Conservation (phyloP, 441 rosid genomes). For the Aquilaria agallochum region DNA sequence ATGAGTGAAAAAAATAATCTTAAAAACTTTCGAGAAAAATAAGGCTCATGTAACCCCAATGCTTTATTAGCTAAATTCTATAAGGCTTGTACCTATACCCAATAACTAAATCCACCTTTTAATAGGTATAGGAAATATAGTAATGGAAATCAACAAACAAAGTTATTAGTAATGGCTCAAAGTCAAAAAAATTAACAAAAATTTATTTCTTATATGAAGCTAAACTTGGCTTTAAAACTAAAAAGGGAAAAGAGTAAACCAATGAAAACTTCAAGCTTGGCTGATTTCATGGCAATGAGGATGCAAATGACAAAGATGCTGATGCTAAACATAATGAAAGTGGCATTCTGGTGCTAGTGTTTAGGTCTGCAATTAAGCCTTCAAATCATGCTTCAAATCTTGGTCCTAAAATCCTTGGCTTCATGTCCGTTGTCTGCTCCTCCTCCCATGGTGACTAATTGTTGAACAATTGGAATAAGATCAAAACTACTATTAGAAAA, state of each 20-base stretch:
- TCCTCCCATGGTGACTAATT: slow-evolving; percentile 44
- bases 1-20: no score
- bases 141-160: no score
- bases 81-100: no score
- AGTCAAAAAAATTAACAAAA: no score
- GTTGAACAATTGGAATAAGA: slow-evolving; percentile 11
- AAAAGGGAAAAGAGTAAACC: slow-evolving; percentile 1
- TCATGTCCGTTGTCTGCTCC: slow-evolving; percentile 75
- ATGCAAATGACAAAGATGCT: slow-evolving; percentile 82
- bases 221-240: neutral
- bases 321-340: slow-evolving; percentile 59
- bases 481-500: slow-evolving; percentile 1
- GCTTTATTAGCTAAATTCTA: no score
- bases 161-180: no score
- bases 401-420: slow-evolving; percentile 76
- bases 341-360: slow-evolving; percentile 96
- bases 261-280: slow-evolving; percentile 79
- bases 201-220: no score
- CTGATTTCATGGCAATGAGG: slow-evolving; percentile 89
- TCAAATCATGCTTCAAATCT: slow-evolving; percentile 95
- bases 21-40: no score
- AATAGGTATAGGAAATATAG: no score
- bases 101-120: no score
- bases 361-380: slow-evolving; percentile 95
- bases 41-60: no score